Conservation (phyloP, 2,329 filamentous ascomycete species). For the Geosmithia flava region DNA sequence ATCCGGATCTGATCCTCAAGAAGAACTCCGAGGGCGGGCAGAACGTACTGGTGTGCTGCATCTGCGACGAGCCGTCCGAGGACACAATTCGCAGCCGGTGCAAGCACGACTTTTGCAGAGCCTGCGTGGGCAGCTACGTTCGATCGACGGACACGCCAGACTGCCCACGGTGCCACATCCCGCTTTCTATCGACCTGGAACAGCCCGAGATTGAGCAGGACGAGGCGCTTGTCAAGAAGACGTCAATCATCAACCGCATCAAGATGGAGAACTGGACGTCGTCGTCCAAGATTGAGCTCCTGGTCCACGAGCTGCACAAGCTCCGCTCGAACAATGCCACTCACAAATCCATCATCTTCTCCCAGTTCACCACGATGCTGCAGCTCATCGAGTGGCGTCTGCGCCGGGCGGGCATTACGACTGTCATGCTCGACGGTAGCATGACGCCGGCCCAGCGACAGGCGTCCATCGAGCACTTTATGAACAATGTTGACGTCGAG, state of each 20-base stretch:
- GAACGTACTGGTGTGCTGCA: conserved; percentile 82
- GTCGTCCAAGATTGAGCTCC: conserved; percentile 93
- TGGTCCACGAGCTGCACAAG: conserved; percentile 88
- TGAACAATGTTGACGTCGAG: conserved; percentile 88
- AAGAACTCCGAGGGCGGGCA: conserved; percentile 78
- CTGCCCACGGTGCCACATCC: conserved; percentile 87
- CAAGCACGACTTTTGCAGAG: conserved; percentile 59
- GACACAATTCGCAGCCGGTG: conserved; percentile 87
- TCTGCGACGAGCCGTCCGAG: conserved; percentile 93
- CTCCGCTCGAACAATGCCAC: conserved; percentile 86
- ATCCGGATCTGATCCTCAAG: conserved; percentile 86
- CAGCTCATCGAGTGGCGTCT: conserved; percentile 96
- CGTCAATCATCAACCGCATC: conserved; percentile 95
- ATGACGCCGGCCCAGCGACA: conserved; percentile 94
- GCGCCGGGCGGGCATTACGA: conserved; percentile 91
- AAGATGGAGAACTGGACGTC: conserved; percentile 99
- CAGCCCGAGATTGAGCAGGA: conserved; percentile 94
- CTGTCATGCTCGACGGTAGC: conserved; percentile 93
- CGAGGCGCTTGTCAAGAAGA: conserved; percentile 77
- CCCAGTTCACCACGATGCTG: conserved; percentile 93
- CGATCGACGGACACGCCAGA: conserved; percentile 64
- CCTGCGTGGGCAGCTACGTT: conserved; percentile 42
- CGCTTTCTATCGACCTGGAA: conserved; percentile 81
- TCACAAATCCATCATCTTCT: conserved; percentile 95
- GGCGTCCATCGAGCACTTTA: conserved; percentile 90